Evolutionary conservation across 495 filamentous ascomycete species (phyloP), one percentile per base, ranked within the genome.

Genomic region (Penicillium paradoxum): DNA sequence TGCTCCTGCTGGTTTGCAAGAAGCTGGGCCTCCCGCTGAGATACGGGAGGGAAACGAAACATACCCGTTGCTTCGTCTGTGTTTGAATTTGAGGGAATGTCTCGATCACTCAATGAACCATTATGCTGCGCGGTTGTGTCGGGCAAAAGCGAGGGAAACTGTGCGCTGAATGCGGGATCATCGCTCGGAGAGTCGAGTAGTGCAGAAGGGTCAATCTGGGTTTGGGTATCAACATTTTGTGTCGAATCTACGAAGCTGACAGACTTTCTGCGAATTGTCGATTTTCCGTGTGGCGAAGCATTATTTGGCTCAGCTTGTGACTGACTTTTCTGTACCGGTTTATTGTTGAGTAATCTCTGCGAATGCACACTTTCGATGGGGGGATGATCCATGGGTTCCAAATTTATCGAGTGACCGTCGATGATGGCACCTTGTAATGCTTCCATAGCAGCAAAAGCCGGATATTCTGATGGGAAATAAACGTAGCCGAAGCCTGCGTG

Each of bases 401-500:
- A 83, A 61, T 95, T 88, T 62, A 97, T 82, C 13, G 87, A 69
- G 54, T 93, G 90, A 18, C 89, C 90, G 61, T 82, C 84, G 57
- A 97, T 81, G 40, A 85, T 76, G 46, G 78, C 73, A 50, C 93
- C 93, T 51, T 87, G 87, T 69, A 90, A 79, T 13, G 69, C 73
- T 51, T 89, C 81, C 43, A 91, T 83, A 29, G 86, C 93, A 49
- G 73, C 78, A 66, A 84, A 88, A 40, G 92, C 90, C 44, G 91
- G 87, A 17, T 91, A 85, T 34, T 89, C 68, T 0, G 85, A 86
- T 43, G 70, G 68, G 72, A 93, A 96, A 53, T 81, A 79, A 42
- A 97, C 81, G 63, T 97, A 99, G 38, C 89, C 95, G 61, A 96
- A 97, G 37, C 93, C 93, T 76, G 95, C 96, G 64, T 84, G 87